Conservation (phyloP, 2,329 filamentous ascomycete species). For the Raffaelea albimanens region DNA sequence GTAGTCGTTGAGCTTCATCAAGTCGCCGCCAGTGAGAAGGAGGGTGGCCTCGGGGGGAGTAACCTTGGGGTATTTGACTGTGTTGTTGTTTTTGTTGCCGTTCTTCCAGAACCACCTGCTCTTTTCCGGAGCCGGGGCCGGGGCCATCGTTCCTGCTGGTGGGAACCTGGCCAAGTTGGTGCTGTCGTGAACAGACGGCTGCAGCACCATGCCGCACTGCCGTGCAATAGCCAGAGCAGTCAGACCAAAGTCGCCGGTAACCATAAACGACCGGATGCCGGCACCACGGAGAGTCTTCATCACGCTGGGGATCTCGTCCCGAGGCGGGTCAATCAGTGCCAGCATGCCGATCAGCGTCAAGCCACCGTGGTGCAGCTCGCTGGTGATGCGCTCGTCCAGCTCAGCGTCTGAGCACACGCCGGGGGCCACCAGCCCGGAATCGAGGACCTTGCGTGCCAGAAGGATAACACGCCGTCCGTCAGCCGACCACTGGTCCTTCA, state of each 20-base stretch:
- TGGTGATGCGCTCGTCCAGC: constrained; percentile 42
- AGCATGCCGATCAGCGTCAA: constrained; percentile 66
- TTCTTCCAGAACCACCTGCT: no score
- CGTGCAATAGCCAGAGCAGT: constrained; percentile 65
- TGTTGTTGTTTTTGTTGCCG: constrained; percentile 16
- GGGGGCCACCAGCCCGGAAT: constrained; percentile 25
- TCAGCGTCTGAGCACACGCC: constrained; percentile 44
- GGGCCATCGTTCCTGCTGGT: constrained; percentile 11
- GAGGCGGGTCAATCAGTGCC: constrained; percentile 69
- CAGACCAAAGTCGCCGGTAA: constrained; percentile 69
- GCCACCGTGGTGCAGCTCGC: no score
- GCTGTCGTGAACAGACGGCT: no score
- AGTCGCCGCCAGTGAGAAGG: constrained; percentile 55
- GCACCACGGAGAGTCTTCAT: constrained; percentile 58
- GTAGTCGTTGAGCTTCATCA: constrained; percentile 53
- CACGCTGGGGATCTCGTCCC: constrained; percentile 60
- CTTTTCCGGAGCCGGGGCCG: no score
- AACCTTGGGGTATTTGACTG: constrained; percentile 14
- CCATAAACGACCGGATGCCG: constrained; percentile 69
- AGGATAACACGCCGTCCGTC: constrained; percentile 60
- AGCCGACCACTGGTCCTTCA: constrained; percentile 60
- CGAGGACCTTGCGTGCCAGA: constrained; percentile 51
- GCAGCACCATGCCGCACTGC: constrained; percentile 60
- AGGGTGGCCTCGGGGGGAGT: constrained; percentile 35
- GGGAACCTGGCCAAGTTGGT: background rate